Conservation (phyloP, 2,329 filamentous ascomycete species). For the Apiospora arundinis region DNA sequence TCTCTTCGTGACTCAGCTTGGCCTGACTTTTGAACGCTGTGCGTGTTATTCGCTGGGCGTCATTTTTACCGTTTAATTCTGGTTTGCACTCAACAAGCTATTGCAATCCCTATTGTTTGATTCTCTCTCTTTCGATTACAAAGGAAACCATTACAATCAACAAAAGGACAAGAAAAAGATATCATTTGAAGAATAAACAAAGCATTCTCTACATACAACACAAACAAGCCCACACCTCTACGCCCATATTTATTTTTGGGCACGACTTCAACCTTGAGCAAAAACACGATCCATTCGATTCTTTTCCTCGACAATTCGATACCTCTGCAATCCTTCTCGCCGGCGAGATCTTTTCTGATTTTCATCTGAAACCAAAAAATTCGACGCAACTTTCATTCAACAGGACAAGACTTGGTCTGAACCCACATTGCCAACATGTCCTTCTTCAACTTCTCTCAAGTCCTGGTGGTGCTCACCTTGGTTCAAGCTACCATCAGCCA, state of each 20-base stretch:
- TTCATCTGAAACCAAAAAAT: conserved; percentile 3
- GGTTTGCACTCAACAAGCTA: conserved; percentile 22
- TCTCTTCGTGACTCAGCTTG: conserved; percentile 30
- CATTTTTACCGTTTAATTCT: conserved; percentile 26
- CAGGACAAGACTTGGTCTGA: background rate
- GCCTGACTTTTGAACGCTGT: conserved; percentile 22
- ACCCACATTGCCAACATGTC: background rate
- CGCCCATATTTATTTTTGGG: conserved; percentile 3
- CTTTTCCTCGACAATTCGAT: background rate
- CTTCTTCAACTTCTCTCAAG: conserved; percentile 14
- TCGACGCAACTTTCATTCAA: background rate
- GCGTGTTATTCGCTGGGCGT: conserved; percentile 28
- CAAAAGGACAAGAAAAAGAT: background rate
- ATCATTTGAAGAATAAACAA: background rate
- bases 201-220: conserved; percentile 8
- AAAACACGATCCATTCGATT: background rate
- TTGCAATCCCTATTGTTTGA: conserved; percentile 23
- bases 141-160: background rate
- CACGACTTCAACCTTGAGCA: background rate
- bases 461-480: conserved; percentile 40
- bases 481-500: conserved; percentile 59
- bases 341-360: background rate
- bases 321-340: background rate
- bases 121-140: background rate
- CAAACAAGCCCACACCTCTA: background rate